These are phyloP conservation scores for Hyphodiscus sp. DNA, from an alignment of 2,329 filamentous ascomycete genomes.

Conservation along the genomic window DNA sequence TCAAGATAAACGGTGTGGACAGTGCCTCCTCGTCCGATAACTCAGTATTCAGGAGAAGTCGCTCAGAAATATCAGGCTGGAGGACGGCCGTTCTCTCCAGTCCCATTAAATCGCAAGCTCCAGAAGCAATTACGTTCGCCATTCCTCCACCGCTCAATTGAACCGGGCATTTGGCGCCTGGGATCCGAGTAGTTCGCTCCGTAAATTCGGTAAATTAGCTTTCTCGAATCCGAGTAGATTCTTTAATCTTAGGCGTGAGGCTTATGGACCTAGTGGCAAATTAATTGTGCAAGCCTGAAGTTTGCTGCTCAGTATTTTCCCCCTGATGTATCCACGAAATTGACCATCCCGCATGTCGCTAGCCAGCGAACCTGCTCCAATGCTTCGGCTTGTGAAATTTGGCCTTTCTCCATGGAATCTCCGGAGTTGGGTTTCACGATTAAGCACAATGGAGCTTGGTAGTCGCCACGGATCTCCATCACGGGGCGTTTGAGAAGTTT, in stretches of 20 bases:
- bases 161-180: constrained; percentile 3
- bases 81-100: constrained; percentile 9
- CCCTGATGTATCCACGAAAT: constrained; percentile 16
- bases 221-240: constrained; percentile 10
- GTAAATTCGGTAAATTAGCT: constrained; percentile 11
- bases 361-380: constrained; percentile 10
- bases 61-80: constrained; percentile 11
- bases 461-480: constrained; percentile 4
- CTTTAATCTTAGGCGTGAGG: constrained; percentile 3
- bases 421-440: not conserved
- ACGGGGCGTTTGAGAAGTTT: constrained; percentile 9
- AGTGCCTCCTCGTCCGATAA: constrained; percentile 20
- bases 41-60: constrained; percentile 11
- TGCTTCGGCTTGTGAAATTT: constrained; percentile 9
- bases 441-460: not conserved
- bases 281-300: constrained; percentile 3
- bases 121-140: constrained; percentile 6
- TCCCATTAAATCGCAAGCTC: constrained; percentile 9
- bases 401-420: constrained; percentile 11
- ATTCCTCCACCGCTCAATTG: constrained; percentile 9
- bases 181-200: constrained; percentile 4
- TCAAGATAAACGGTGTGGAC: constrained; percentile 26
- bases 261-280: not conserved
- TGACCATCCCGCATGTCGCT: constrained; percentile 6
- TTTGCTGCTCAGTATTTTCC: constrained; percentile 47